These are phyloP conservation scores for Phlyctochytrium planicorne DNA, from an alignment of 192 early-diverging fungal genomes.

Conservation along the genomic window DNA sequence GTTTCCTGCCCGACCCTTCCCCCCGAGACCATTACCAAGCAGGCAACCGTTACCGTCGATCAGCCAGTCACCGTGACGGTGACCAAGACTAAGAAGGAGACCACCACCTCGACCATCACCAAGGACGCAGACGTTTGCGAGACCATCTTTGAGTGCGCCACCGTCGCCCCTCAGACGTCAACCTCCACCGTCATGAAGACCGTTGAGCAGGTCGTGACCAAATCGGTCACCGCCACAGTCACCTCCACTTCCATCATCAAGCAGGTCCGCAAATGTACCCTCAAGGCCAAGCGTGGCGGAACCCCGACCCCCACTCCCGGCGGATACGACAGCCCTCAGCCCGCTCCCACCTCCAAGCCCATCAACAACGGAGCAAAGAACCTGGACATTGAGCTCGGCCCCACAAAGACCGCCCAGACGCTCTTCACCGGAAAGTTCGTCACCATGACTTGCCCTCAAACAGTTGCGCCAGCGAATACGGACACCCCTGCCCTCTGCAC, in stretches of 20 bases:
- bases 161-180: not conserved
- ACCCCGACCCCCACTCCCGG: not conserved
- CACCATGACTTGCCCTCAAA: not conserved
- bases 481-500: not conserved
- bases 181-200: not conserved
- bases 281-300: not conserved
- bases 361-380: not conserved
- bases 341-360: not conserved
- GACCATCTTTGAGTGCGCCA: not conserved
- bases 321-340: not conserved
- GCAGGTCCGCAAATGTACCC: not conserved
- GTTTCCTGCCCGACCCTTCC: not conserved
- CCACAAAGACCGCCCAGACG: not conserved
- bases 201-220: not conserved
- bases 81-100: not conserved
- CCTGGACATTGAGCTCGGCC: not conserved
- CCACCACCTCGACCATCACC: not conserved
- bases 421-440: constrained; percentile 1
- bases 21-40: not conserved
- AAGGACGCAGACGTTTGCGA: not conserved
- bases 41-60: not conserved
- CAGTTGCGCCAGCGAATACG: not conserved
- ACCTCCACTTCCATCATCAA: not conserved
- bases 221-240: not conserved
- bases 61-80: not conserved